Conservation (phyloP, 2,329 filamentous ascomycete species). For the Calonectria naviculata region DNA sequence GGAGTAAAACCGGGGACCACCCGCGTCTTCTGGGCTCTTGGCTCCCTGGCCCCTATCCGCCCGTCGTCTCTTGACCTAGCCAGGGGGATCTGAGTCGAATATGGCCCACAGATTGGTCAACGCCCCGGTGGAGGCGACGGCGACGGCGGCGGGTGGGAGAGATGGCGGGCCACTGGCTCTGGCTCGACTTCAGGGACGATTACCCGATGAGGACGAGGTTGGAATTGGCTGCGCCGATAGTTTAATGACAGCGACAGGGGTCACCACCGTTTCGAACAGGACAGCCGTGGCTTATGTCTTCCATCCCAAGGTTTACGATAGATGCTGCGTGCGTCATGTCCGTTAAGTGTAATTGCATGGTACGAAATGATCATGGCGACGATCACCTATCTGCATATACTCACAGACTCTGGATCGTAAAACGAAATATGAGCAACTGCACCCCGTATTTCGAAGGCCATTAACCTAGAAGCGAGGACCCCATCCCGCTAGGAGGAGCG, state of each 20-base stretch:
- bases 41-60: constrained; percentile 7
- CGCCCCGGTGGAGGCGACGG: constrained; percentile 20
- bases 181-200: constrained; percentile 35
- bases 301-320: background rate
- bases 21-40: background rate
- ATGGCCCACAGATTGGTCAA: constrained; percentile 17
- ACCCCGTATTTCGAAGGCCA: background rate
- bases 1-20: background rate
- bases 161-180: constrained; percentile 21
- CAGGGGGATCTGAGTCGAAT: constrained; percentile 21
- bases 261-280: constrained; percentile 14
- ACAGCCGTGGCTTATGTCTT: background rate
- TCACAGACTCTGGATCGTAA: background rate
- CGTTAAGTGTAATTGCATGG: constrained; percentile 7
- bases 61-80: constrained; percentile 4
- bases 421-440: background rate
- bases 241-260: constrained; percentile 47
- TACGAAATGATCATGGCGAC: constrained; percentile 1
- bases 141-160: constrained; percentile 20
- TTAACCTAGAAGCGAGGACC: background rate
- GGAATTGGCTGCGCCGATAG: constrained; percentile 48
- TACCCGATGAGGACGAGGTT: constrained; percentile 44
- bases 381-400: background rate
- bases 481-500: background rate
- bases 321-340: constrained; percentile 1